Percentiles rank a stretch among this genome's conserved stretches.
These are phyloP conservation scores for Pythium monospermum DNA, from an alignment of 352 stramenopile species.

Conservation along the genomic window DNA sequence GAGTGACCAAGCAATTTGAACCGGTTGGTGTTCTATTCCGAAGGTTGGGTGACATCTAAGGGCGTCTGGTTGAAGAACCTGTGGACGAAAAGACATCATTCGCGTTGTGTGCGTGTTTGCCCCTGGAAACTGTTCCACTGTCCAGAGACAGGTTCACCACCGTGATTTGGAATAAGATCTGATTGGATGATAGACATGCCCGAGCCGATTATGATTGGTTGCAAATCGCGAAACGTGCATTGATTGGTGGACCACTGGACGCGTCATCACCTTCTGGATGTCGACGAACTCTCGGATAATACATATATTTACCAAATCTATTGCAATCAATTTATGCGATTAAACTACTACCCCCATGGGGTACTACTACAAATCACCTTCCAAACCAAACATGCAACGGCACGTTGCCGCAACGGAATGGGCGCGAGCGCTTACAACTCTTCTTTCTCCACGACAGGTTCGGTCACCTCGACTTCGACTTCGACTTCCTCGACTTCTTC, in stretches of 20 bases:
- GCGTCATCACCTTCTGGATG: neutral
- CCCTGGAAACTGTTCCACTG: too few species aligned
- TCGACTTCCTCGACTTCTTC: slow-evolving; percentile 26
- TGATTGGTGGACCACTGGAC: slow-evolving; percentile 6
- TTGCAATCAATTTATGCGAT: slow-evolving; percentile 7
- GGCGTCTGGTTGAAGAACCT: slow-evolving; percentile 2
- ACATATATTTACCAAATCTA: slow-evolving; percentile 5
- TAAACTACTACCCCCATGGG: slow-evolving; percentile 3
- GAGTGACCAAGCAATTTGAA: too few species aligned
- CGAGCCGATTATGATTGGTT: neutral
- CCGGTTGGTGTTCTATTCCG: too few species aligned
- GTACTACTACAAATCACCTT: slow-evolving; percentile 1
- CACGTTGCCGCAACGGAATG: neutral
- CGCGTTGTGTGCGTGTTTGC: too few species aligned
- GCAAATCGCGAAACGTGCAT: neutral
- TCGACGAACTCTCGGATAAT: neutral
- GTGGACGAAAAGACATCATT: too few species aligned
- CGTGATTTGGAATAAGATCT: too few species aligned
- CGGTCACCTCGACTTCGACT: neutral
- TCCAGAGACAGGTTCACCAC: too few species aligned
- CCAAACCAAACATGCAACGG: neutral
- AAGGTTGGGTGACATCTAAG: too few species aligned
- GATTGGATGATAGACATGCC: too few species aligned
- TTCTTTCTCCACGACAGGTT: too few species aligned
- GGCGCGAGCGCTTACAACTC: slow-evolving; percentile 17